Base-by-base conservation (phyloP, 495 filamentous ascomycete genomes). In the Podospora sp. region DNA sequence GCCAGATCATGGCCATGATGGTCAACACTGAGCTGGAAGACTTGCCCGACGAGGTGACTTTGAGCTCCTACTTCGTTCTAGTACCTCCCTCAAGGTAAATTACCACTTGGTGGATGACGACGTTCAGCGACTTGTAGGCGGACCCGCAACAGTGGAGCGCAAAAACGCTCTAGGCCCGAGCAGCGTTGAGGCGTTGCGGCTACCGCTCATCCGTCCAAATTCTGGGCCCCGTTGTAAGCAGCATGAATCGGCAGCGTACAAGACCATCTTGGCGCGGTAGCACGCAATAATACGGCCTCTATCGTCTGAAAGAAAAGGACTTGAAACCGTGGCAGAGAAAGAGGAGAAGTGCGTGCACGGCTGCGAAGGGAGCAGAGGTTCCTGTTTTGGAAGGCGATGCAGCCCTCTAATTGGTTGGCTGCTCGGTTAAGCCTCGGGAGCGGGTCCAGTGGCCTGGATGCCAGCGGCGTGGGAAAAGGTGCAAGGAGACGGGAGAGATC, bases 321-420 rank as follows among this genome's bases (percentile, higher is more conserved):
- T 46, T 46, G 40, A 46, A 46, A 46, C 40, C 16, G 40, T 46
- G 56, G 26, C 24, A 59, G 26, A 59, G 26, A 59, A 20, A 59
- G 56, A 59, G 26, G 26, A 26, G 57, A 20, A 71, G 63, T 33
- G 57, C 27, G 63, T 33, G 57, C 27, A 56, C 69, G 60, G 56
- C 58, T 65, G 40, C 12, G 51, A 61, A 50, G 40, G 40, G 40
- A 18, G 16, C 2, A 27, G 36, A 65, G n/a, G 71, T 73, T 74
- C 73, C 75, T 72, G 71, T 71, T 77, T 75, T 36, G 75, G 75
- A 77, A 77, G 65, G 67, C 33, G 68, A 27, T 26, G n/a, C 50
- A 0, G 36, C n/a, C 2, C 40, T 57, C 56, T 73, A 60, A 73
- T 75, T 77, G 75, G 74, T 59, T 46, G 56, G 36, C 1, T 8